Evolutionary conservation across 1,139 yeast species (phyloP).

Genomic region (Yamadazyma triangularis): DNA sequence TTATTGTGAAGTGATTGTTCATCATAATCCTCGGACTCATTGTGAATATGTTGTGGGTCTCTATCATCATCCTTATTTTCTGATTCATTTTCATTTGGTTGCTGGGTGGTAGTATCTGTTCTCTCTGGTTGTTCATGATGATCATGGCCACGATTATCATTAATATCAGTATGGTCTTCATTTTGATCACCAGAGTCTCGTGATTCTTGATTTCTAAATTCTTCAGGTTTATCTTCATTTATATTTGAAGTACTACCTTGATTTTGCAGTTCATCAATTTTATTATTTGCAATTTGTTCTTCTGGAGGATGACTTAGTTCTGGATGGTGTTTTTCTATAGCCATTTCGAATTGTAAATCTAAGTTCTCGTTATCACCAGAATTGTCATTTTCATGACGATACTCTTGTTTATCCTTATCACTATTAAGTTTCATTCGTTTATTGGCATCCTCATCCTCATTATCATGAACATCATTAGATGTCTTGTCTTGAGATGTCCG

Average conservation of each 20-base stretch:
- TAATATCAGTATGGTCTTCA: not conserved
- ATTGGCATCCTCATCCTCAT: no score
- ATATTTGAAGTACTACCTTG: not conserved
- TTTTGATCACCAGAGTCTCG: not conserved
- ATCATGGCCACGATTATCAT: not conserved
- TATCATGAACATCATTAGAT: no score
- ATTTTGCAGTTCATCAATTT: not conserved
- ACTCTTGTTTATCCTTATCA: constrained; percentile 1
- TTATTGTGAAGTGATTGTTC: not conserved
- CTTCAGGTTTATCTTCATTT: not conserved
- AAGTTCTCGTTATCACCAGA: constrained; percentile 4
- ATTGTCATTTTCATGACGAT: not conserved
- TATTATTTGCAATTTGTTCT: not conserved
- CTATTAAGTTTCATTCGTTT: not conserved
- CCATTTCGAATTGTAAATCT: constrained; percentile 11
- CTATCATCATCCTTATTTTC: not conserved
- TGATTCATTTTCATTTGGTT: not conserved
- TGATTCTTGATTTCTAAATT: no score
- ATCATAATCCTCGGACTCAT: not conserved
- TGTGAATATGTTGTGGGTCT: constrained; percentile 1
- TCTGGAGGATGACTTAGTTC: not conserved
- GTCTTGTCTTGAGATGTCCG: not conserved
- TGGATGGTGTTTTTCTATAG: constrained; percentile 5
- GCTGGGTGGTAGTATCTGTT: not conserved
- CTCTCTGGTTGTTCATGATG: not conserved